phyloP scores from a whole-genome alignment of 176 grass and related monocot genomes.

The Cymbopogon citratus region DNA sequence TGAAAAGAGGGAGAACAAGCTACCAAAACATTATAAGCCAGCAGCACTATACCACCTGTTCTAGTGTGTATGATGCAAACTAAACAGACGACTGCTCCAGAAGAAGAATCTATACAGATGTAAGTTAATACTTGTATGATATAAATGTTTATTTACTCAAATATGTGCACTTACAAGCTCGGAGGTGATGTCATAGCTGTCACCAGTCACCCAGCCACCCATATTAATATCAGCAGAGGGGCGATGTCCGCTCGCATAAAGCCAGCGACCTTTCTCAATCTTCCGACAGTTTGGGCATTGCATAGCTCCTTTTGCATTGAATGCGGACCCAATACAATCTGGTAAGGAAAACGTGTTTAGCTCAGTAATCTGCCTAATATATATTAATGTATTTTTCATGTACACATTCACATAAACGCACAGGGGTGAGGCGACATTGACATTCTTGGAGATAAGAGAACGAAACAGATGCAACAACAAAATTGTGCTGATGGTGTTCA shows the following conservation, averaged over 20 bases:
- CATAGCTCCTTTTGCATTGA: constrained; percentile 96
- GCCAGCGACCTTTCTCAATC: constrained; percentile 86
- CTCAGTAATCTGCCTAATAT: constrained; percentile 9
- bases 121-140: not conserved
- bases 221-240: constrained; percentile 74
- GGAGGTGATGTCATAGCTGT: constrained; percentile 67
- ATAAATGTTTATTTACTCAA: constrained; percentile 11
- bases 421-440: no score
- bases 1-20: not conserved
- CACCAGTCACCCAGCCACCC: constrained; percentile 60
- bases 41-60: not conserved
- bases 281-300: constrained; percentile 91
- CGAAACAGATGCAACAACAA: no score
- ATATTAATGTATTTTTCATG: no score
- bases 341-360: constrained; percentile 22
- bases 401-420: no score
- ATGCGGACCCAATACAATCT: constrained; percentile 99
- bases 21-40: not conserved
- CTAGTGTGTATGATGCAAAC: not conserved
- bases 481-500: no score
- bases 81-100: not conserved
- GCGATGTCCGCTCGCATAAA: constrained; percentile 62
- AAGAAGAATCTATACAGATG: constrained; percentile 7
- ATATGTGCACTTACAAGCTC: constrained; percentile 64
- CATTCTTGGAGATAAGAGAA: no score